Conservation (phyloP, 176 grass and related monocot genomes). For the Musa itinerans region DNA sequence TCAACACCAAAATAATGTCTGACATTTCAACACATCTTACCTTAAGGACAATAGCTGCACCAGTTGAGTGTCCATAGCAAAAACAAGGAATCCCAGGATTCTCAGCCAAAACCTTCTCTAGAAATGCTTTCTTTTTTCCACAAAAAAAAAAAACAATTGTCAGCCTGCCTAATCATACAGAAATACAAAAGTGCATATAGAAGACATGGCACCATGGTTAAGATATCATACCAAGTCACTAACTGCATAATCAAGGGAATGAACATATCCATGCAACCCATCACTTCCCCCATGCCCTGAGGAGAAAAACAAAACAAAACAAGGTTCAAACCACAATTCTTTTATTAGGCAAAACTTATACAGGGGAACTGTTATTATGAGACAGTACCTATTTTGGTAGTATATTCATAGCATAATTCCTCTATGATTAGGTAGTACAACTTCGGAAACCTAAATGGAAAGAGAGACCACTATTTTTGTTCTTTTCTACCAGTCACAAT, state of each 20-base stretch:
- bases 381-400: not conserved
- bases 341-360: not conserved
- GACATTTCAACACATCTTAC: slow-evolving; percentile 20
- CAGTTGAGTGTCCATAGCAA: slow-evolving; percentile 89
- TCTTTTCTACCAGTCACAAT: no score
- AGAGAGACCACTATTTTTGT: no score
- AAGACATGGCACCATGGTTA: not conserved
- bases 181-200: not conserved
- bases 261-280: slow-evolving; percentile 84
- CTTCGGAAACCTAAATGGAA: no score
- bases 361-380: not conserved
- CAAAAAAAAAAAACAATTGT: slow-evolving; percentile 3
- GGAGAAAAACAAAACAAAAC: slow-evolving; percentile 10
- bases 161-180: not conserved
- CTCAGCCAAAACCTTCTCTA: slow-evolving; percentile 56
- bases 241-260: slow-evolving; percentile 75
- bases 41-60: slow-evolving; percentile 81
- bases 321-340: slow-evolving; percentile 1
- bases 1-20: slow-evolving; percentile 1
- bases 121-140: slow-evolving; percentile 61
- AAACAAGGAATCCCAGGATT: slow-evolving; percentile 69
- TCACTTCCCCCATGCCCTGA: slow-evolving; percentile 88
- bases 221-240: slow-evolving; percentile 54
- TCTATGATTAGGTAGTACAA: no score
- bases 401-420: no score